Conservation (phyloP, 139 green algal species). For the Chlorella sp. region DNA sequence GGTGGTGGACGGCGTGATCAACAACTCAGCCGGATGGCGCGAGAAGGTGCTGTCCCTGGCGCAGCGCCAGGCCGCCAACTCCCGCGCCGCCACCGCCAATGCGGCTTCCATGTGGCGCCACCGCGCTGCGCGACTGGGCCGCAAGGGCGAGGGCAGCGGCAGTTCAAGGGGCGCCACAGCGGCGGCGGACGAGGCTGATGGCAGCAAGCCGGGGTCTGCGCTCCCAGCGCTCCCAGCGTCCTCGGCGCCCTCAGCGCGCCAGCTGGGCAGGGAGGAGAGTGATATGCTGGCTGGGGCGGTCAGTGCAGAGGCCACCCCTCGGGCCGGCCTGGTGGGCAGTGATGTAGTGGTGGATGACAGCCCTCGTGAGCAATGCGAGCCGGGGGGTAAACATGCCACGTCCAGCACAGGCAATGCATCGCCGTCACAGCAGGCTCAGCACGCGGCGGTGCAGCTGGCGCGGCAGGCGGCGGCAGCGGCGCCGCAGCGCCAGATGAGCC, state of each 20-base stretch:
- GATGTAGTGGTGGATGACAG: background rate
- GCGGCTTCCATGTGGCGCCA: background rate
- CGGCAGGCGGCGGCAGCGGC: background rate
- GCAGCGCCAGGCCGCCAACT: background rate
- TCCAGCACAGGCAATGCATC: background rate
- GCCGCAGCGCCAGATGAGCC: background rate
- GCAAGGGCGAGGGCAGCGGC: background rate
- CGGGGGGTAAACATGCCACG: too few relatives aligned
- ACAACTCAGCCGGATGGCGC: background rate
- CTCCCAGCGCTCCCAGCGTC: too few relatives aligned
- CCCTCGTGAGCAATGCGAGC: background rate
- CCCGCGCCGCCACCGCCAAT: background rate
- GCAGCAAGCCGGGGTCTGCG: background rate
- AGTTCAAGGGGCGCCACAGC: too few relatives aligned
- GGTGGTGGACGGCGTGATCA: constrained; percentile 12
- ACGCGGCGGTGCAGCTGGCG: background rate
- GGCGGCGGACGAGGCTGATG: background rate
- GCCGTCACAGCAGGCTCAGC: background rate
- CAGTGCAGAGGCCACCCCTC: background rate
- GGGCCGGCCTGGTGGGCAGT: background rate
- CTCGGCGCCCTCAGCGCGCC: background rate
- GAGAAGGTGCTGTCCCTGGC: constrained; percentile 11
- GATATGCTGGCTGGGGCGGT: background rate
- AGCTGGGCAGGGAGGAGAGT: background rate
- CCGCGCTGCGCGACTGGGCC: background rate